Evolutionary conservation across 768 basidiomycete genomes (phyloP).

Genomic region (Tulasnella sp.): DNA sequence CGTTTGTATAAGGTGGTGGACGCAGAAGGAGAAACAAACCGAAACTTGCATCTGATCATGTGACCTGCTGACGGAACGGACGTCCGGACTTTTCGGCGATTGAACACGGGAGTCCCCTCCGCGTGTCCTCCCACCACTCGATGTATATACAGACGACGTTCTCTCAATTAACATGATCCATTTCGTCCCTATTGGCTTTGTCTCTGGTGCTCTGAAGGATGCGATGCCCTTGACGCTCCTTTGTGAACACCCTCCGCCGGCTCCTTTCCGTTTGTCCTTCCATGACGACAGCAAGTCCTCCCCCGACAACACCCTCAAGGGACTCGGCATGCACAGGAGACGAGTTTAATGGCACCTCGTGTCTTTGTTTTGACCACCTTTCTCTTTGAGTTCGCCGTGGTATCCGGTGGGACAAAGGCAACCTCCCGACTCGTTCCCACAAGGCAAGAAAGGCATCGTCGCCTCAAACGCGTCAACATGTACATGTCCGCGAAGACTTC

Average conservation of each 20-base stretch:
- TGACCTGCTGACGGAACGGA: background rate
- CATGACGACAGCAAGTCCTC: background rate
- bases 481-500: background rate
- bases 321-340: background rate
- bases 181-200: too few relatives aligned
- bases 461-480: background rate
- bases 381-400: background rate
- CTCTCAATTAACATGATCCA: too few relatives aligned
- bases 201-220: too few relatives aligned
- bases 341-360: background rate
- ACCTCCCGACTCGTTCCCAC: background rate
- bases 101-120: background rate
- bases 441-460: background rate
- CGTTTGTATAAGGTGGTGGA: background rate
- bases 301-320: background rate
- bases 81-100: background rate
- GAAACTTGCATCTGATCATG: background rate
- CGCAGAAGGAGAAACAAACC: background rate
- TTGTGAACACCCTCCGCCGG: background rate
- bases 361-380: background rate
- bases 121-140: too few relatives aligned
- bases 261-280: background rate
- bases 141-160: too few relatives aligned
- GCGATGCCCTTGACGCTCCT: background rate
- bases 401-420: background rate